Percentiles rank a stretch among this genome's conserved stretches.
Evolutionary conservation across 2,329 filamentous ascomycete genomes (phyloP).

Genomic region (Trichoderma simmonsii): DNA sequence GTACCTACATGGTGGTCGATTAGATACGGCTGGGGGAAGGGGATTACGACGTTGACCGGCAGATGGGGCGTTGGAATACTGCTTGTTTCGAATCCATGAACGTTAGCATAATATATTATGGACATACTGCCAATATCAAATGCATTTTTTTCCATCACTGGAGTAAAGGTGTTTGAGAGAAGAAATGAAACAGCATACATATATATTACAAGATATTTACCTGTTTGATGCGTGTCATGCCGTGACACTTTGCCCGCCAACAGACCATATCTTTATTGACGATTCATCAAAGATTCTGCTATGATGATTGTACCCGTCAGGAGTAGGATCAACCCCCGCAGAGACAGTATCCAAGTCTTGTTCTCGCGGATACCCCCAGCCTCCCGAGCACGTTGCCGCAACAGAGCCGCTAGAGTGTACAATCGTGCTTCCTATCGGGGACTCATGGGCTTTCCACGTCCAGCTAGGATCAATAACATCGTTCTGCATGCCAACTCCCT

Average conservation of each 20-base stretch:
- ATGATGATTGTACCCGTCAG: background rate
- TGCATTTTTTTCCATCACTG: background rate
- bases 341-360: slow-evolving; percentile 9
- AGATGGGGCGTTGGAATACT: background rate
- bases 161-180: background rate
- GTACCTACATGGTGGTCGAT: background rate
- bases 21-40: background rate
- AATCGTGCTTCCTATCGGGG: slow-evolving; percentile 48
- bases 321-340: background rate
- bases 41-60: background rate
- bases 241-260: background rate
- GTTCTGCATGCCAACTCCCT: slow-evolving; percentile 48
- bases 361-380: slow-evolving; percentile 41
- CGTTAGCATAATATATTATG: background rate
- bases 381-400: slow-evolving; percentile 54
- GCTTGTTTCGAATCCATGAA: background rate
- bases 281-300: slow-evolving; percentile 23
- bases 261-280: slow-evolving; percentile 25
- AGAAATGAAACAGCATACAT: background rate
- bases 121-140: background rate
- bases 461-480: slow-evolving; percentile 46
- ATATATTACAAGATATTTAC: background rate
- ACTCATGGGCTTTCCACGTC: slow-evolving; percentile 48
- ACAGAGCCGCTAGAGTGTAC: slow-evolving; percentile 56
- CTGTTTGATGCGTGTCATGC: background rate